Percentiles rank a stretch among this genome's conserved stretches.
phyloP scores from a whole-genome alignment of 192 early-diverging fungal species.

The Coemansia sp. region DNA sequence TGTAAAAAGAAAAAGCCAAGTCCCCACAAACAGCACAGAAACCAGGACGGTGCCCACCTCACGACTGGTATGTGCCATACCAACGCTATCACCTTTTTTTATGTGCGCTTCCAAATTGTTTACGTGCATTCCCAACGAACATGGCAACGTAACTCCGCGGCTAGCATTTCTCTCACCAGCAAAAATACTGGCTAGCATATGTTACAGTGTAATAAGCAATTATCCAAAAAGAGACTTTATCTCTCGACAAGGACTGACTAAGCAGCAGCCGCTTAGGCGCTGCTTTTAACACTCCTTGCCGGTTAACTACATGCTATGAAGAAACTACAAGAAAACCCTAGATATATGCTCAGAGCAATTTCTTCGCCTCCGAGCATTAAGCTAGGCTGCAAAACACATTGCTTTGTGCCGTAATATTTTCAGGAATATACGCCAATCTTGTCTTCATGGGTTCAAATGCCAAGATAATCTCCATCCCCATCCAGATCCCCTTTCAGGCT shows the following conservation, averaged over 20 bases:
- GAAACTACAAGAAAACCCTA: too few species aligned
- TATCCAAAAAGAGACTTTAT: too few species aligned
- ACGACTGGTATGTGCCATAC: neutral
- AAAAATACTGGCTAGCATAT: neutral
- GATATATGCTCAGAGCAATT: too few species aligned
- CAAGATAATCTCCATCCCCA: neutral
- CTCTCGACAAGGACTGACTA: too few species aligned
- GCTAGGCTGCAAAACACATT: too few species aligned
- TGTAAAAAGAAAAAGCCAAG: neutral
- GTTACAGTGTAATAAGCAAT: too few species aligned
- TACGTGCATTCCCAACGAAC: neutral
- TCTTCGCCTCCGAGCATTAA: too few species aligned
- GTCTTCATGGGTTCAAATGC: neutral
- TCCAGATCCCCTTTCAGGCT: neutral
- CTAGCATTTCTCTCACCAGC: neutral
- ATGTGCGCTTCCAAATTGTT: neutral
- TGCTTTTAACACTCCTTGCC: too few species aligned
- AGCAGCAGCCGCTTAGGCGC: too few species aligned
- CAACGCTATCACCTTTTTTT: neutral
- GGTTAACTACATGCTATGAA: too few species aligned
- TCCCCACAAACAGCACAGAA: neutral
- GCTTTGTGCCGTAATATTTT: neutral
- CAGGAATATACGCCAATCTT: neutral
- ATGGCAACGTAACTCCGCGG: neutral
- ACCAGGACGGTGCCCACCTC: neutral